These are phyloP conservation scores for Microcyclosporella mali DNA, from an alignment of 2,329 filamentous ascomycete genomes.

Conservation along the genomic window DNA sequence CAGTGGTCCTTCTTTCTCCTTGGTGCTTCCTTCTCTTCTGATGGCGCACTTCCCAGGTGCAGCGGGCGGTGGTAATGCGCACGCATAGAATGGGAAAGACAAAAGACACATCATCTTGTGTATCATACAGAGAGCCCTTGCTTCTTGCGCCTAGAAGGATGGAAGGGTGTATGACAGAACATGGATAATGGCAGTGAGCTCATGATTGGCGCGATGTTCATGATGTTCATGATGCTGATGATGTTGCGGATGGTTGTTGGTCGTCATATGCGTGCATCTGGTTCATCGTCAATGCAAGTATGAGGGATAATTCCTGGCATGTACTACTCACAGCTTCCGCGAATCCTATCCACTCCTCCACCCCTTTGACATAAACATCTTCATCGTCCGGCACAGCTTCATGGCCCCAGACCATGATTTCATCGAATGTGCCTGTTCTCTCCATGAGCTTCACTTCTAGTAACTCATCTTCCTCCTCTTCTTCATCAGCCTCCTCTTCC, in stretches of 20 bases:
- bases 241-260: background rate
- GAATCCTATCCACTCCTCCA: slow-evolving; percentile 75
- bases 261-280: slow-evolving; percentile 14
- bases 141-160: too few species aligned
- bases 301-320: too few species aligned
- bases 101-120: too few species aligned
- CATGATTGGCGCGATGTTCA: background rate
- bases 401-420: slow-evolving; percentile 79
- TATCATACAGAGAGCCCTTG: too few species aligned
- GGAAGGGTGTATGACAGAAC: too few species aligned
- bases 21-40: background rate
- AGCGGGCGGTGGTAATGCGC: too few species aligned
- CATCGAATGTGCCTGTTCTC: slow-evolving; percentile 62
- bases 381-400: slow-evolving; percentile 58
- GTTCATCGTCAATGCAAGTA: slow-evolving; percentile 8
- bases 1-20: background rate
- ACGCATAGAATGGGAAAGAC: too few species aligned
- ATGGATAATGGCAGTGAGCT: slow-evolving; percentile 1
- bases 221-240: background rate
- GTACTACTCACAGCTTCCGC: slow-evolving; percentile 63
- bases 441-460: slow-evolving; percentile 55
- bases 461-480: slow-evolving; percentile 38
- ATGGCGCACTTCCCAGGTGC: too few species aligned
- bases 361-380: slow-evolving; percentile 66
- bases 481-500: slow-evolving; percentile 34